These are phyloP conservation scores for Aspergillus aculeatus DNA, from an alignment of 2,329 filamentous ascomycete genomes.

Conservation along the genomic window DNA sequence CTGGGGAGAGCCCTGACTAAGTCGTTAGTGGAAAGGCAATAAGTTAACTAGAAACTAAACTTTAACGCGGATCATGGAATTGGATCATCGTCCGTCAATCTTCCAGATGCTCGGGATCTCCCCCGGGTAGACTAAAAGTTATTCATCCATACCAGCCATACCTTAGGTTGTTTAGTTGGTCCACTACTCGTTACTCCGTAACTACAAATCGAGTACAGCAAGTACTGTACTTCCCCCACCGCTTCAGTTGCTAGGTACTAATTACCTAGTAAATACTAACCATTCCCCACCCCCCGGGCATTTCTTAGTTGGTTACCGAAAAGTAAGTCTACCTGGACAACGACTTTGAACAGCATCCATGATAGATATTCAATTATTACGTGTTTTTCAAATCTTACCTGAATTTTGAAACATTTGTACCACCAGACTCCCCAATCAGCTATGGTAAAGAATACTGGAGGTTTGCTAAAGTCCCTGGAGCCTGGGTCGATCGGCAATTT, in stretches of 20 bases:
- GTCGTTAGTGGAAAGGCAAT: not conserved
- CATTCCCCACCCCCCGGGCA: not conserved
- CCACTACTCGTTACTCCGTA: not conserved
- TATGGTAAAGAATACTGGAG: not conserved
- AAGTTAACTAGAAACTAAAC: slow-evolving; percentile 9
- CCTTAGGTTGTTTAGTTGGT: too few species aligned
- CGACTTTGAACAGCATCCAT: not conserved
- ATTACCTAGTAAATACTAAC: not conserved
- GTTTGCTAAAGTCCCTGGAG: slow-evolving; percentile 14
- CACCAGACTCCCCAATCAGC: not conserved
- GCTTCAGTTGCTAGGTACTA: not conserved
- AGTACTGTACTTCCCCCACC: not conserved
- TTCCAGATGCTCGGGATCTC: slow-evolving; percentile 16
- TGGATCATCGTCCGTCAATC: slow-evolving; percentile 13
- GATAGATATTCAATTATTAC: not conserved
- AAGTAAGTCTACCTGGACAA: not conserved
- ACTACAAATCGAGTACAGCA: not conserved
- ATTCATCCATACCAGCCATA: too few species aligned
- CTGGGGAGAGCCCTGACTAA: not conserved
- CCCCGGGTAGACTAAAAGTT: slow-evolving; percentile 3
- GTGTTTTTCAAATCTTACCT: not conserved
- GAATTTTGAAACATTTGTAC: not conserved
- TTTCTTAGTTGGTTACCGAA: slow-evolving; percentile 11
- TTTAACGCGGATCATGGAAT: slow-evolving; percentile 15
- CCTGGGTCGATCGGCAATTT: slow-evolving; percentile 20